Conservation (phyloP, 2,329 filamentous ascomycete species). For the Akanthomyces muscarius region DNA sequence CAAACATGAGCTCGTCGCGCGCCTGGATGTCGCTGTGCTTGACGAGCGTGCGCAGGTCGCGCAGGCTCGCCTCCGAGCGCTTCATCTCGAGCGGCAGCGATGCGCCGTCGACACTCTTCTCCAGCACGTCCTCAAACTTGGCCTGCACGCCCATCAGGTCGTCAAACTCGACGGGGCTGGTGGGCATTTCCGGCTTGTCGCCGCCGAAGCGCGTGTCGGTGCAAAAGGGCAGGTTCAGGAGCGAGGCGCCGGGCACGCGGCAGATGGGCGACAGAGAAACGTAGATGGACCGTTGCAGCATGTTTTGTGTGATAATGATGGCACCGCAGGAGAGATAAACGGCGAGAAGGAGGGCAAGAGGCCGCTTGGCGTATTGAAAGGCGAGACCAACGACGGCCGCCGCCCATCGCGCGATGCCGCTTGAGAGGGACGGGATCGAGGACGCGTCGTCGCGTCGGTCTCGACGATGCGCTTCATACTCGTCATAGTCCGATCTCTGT, state of each 20-base stretch:
- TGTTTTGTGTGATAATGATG: conserved; percentile 56
- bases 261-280: conserved; percentile 66
- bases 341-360: conserved; percentile 59
- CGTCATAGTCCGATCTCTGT: conserved; percentile 20
- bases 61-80: conserved; percentile 66
- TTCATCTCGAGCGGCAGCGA: conserved; percentile 76
- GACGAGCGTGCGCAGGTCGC: conserved; percentile 70
- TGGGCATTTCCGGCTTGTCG: conserved; percentile 23
- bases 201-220: conserved; percentile 20
- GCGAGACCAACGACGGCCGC: conserved; percentile 55
- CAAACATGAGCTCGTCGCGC: conserved; percentile 66
- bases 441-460: conserved; percentile 20
- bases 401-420: conserved; percentile 44
- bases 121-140: conserved; percentile 72
- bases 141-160: conserved; percentile 69
- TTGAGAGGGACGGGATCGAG: conserved; percentile 36
- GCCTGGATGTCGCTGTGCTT: conserved; percentile 64
- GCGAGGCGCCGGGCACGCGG: conserved; percentile 60
- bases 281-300: conserved; percentile 57
- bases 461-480: conserved; percentile 17
- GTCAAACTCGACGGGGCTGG: conserved; percentile 60
- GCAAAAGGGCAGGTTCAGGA: conserved; percentile 64
- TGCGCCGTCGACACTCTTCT: conserved; percentile 61
- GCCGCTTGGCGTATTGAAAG: conserved; percentile 59
- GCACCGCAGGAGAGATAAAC: conserved; percentile 58